Base-by-base conservation (phyloP, 1,284 basidiomycete species). In the Naganishia cerealis region DNA sequence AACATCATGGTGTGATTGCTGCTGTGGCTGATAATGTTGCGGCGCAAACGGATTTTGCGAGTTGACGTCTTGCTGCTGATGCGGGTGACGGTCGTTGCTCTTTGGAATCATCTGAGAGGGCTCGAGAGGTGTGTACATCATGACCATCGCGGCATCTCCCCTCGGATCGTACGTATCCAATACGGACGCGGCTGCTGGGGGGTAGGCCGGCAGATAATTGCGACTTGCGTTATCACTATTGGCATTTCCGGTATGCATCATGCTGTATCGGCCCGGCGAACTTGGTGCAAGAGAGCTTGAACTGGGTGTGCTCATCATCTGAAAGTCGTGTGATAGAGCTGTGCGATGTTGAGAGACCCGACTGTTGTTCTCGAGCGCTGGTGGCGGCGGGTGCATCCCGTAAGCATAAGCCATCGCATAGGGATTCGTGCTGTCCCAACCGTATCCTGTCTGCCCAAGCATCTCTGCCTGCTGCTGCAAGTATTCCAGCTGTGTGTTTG, bases 401-500 rank as follows among this genome's bases (percentile, higher is more conserved):
- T 70, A 61, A 33, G 69, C 48, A 61, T 78, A 79, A 40, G 36
- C 77, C 76, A n/a, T 76, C 73, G 71, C 77, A 71, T 73, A 66
- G 1, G 53, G 56, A 50, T 63, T 68, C n/a, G 53, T 57, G 21
- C 43, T 63, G 24, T 63, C 61, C 61, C 61, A 63, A 13, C 66
- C 66, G 36, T 67, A 62, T 65, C 76, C 74, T 1, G 69, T 69
- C 72, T 78, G 76, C 18, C 87, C 86, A 4, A 87, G 90, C 70
- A 92, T 83, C 79, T 94, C 92, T 1, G 91, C 93, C 77, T 95
- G 93, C 77, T 95, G 92, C 74, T 94, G 91, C 67, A 96, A 79
- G 78, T 86, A 90, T 78, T 94, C 92, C 61, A 95, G 83, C 77
- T 93, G 91, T 8, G 90, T 90, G 75, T 94, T 92, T 29, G 88